A percentile compares a stretch with the other conserved stretches of the same genome.
Conservation (phyloP, 2,329 filamentous ascomycete genomes). For the Aschersonia sp. region DNA sequence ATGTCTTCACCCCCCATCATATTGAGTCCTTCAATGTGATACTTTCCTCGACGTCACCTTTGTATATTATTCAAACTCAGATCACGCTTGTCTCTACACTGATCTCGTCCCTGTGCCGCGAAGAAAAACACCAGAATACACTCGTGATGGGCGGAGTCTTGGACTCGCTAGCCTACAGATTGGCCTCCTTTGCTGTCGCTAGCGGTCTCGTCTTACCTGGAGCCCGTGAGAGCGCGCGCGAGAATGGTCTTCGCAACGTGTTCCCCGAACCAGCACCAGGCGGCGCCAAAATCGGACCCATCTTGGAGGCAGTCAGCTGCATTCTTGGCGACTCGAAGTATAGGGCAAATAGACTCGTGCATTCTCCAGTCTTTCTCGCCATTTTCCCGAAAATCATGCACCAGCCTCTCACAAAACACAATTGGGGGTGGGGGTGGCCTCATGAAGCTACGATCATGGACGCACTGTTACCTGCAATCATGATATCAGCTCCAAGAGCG, state of each 20-base stretch:
- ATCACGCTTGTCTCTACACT: constrained; percentile 43
- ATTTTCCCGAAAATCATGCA: constrained; percentile 50
- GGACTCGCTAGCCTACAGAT: constrained; percentile 59
- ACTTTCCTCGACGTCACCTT: constrained; percentile 41
- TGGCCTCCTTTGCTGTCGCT: constrained; percentile 56
- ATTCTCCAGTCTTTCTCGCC: constrained; percentile 53
- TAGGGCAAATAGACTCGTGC: constrained; percentile 56
- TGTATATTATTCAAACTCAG: constrained; percentile 42
- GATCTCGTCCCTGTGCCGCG: constrained; percentile 46
- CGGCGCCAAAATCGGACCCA: constrained; percentile 45
- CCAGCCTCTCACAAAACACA: constrained; percentile 24
- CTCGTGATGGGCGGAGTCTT: constrained; percentile 61
- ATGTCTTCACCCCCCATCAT: constrained; percentile 47
- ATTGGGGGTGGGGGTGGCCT: constrained; percentile 26
- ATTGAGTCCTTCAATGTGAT: constrained; percentile 51
- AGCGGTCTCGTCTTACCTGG: constrained; percentile 55
- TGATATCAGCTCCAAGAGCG: constrained; percentile 23
- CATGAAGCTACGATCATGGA: constrained; percentile 40
- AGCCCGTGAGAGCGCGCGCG: constrained; percentile 38
- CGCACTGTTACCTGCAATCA: constrained; percentile 43
- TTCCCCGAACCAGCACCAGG: constrained; percentile 49
- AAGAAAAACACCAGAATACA: constrained; percentile 55
- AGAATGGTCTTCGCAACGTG: constrained; percentile 37
- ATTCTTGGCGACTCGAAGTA: constrained; percentile 70
- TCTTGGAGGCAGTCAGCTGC: constrained; percentile 63